Evolutionary conservation across 768 basidiomycete species (phyloP).

Genomic region (Pleurotus platypus): DNA sequence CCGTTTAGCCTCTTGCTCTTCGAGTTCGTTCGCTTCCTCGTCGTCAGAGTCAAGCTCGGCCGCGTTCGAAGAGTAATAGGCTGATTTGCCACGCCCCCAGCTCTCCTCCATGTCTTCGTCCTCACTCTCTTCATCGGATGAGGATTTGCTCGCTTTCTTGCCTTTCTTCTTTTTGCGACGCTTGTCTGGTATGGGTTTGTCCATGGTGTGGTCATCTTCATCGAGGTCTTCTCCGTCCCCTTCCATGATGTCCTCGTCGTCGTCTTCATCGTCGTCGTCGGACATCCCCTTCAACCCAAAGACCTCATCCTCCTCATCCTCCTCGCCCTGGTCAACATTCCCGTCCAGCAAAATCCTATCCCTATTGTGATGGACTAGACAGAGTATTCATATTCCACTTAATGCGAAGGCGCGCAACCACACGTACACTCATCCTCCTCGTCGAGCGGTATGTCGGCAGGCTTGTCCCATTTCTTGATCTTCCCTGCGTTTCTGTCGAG

Average conservation of each 20-base stretch:
- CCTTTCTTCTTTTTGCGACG: conserved; percentile 16
- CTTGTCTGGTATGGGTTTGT: conserved; percentile 17
- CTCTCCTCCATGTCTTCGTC: conserved; percentile 47
- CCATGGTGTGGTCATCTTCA: conserved; percentile 25
- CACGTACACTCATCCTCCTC: conserved; percentile 76
- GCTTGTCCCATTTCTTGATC: conserved; percentile 64
- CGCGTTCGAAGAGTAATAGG: conserved; percentile 87
- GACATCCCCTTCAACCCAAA: conserved; percentile 65
- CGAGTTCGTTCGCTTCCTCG: conserved; percentile 84
- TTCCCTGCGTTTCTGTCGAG: conserved; percentile 48
- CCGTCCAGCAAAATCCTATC: conserved; percentile 79
- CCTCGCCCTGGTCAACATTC: conserved; percentile 47
- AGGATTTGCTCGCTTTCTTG: conserved; percentile 17
- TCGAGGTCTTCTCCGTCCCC: conserved; percentile 29
- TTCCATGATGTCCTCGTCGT: conserved; percentile 35
- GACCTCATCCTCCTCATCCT: conserved; percentile 76
- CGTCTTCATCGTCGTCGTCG: conserved; percentile 45
- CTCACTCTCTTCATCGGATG: conserved; percentile 22
- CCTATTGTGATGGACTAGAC: conserved; percentile 63
- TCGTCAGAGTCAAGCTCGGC: conserved; percentile 78
- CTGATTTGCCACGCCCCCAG: conserved; percentile 79
- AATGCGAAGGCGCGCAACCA: conserved; percentile 1
- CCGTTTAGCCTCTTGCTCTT: conserved; percentile 82
- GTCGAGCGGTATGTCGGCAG: conserved; percentile 68
- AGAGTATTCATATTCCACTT: conserved; percentile 5